These are phyloP conservation scores for Phlyctochytrium bullatum DNA, from an alignment of 192 early-diverging fungal species.

Conservation along the genomic window DNA sequence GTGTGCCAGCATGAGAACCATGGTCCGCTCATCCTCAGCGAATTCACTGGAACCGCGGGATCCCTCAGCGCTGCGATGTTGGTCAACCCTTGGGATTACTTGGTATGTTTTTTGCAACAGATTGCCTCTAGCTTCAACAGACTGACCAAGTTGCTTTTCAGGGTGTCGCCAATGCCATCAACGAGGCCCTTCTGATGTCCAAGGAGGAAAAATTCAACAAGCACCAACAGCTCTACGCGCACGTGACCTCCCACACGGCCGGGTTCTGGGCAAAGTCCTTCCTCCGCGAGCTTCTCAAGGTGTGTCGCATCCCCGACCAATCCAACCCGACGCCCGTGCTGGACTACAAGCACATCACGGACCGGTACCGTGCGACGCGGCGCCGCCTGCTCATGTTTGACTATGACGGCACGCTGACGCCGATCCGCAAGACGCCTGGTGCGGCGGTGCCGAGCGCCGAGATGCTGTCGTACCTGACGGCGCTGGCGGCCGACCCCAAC, in stretches of 20 bases:
- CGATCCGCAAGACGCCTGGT: conserved; percentile 79
- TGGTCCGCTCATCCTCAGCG: conserved; percentile 86
- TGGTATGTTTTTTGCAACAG: conserved; percentile 18
- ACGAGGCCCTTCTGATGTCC: conserved; percentile 80
- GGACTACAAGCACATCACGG: conserved; percentile 27
- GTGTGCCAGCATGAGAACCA: conserved; percentile 81
- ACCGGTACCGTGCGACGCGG: conserved; percentile 56
- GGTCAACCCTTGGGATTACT: conserved; percentile 97
- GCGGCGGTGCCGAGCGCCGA: conserved; percentile 76
- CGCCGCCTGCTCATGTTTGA: conserved; percentile 90
- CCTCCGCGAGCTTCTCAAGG: conserved; percentile 67
- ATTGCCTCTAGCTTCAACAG: background rate
- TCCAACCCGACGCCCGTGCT: conserved; percentile 50
- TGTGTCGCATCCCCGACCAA: conserved; percentile 40
- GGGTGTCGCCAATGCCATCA: conserved; percentile 85
- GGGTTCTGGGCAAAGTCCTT: conserved; percentile 84
- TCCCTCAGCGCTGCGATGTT: conserved; percentile 79
- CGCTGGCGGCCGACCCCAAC: conserved; percentile 68
- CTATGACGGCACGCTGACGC: conserved; percentile 95
- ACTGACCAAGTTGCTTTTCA: conserved; percentile 8
- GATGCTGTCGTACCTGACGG: conserved; percentile 74
- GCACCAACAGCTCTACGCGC: conserved; percentile 79
- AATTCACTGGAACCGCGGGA: conserved; percentile 96
- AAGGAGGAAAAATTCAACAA: conserved; percentile 71
- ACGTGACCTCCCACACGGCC: conserved; percentile 81